Evolutionary conservation across 768 basidiomycete species (phyloP), one percentile per base, ranked within the genome.

Genomic region (Boletus pseudopeckii): DNA sequence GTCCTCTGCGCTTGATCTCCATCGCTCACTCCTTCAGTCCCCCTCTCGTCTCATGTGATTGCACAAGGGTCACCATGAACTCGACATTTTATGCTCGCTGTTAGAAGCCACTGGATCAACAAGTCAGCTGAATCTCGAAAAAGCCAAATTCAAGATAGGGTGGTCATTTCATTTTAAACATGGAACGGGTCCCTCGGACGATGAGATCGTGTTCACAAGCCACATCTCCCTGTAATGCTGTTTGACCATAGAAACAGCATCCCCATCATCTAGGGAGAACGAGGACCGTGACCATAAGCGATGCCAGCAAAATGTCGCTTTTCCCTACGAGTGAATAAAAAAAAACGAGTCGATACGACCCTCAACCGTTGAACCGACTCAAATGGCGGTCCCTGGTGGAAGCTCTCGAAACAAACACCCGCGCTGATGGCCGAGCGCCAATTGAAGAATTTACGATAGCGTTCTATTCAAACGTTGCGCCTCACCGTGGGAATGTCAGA

Each of bases 1-100:
- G 30, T 58, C 64, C n/a, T 64, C 68, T 7, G 75, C 79, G 2
- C 44, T 64, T 24, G 54, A 63, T 8, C 45, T n/a, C 6, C 73
- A 66, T 13, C 65, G 66, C 4, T 53, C 66, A 10, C 62, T 68
- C n/a, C n/a, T n/a, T n/a, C n/a, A n/a, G n/a, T n/a, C n/a, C n/a
- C n/a, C 15, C 45, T 18, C 63, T 66, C 13, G 0, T 41, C 3
- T 39, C 55, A 0, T 30, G 3, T 6, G 61, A 64, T 14, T 62
- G 55, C 7, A n/a, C 47, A 0, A 55, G 59, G 37, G 40, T 60
- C 36, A 2, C 47, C 48, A 65, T 22, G 66, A 64, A 0, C 54
- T 68, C n/a, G n/a, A n/a, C n/a, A n/a, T n/a, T n/a, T n/a, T n/a
- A n/a, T n/a, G n/a, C n/a, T n/a, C n/a, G n/a, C n/a, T n/a, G n/a